Conservation (phyloP, 2,329 filamentous ascomycete species). For the Beauveria sp. region DNA sequence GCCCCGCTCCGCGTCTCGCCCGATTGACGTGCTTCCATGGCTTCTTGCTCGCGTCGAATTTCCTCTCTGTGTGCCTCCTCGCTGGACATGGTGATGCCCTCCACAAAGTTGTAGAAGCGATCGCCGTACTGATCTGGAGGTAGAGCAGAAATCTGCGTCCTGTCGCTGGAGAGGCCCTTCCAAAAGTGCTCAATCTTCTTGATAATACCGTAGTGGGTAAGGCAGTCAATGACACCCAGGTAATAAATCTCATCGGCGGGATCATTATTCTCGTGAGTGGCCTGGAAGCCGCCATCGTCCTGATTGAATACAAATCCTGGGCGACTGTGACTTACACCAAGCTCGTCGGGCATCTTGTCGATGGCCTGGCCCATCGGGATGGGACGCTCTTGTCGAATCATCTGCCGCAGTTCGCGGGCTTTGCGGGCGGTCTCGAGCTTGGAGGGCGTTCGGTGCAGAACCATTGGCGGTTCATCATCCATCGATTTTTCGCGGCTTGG, state of each 20-base stretch:
- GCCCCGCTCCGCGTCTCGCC: constrained; percentile 31
- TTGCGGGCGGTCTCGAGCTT: constrained; percentile 89
- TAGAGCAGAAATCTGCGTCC: constrained; percentile 84
- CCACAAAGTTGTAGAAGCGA: constrained; percentile 88
- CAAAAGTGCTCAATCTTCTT: constrained; percentile 96
- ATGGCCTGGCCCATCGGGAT: constrained; percentile 81
- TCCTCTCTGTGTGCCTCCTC: constrained; percentile 73
- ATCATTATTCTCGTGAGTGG: constrained; percentile 82
- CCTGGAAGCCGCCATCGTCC: constrained; percentile 87
- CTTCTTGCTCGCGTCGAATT: constrained; percentile 52
- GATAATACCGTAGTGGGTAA: constrained; percentile 90
- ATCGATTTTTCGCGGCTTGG: constrained; percentile 61
- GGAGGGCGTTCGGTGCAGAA: constrained; percentile 82
- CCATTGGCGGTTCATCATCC: constrained; percentile 53
- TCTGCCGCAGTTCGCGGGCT: constrained; percentile 81
- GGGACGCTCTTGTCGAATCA: constrained; percentile 86
- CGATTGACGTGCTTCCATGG: constrained; percentile 30
- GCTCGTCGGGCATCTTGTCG: constrained; percentile 83
- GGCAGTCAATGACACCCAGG: constrained; percentile 93
- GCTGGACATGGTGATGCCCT: constrained; percentile 78
- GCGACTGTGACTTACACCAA: constrained; percentile 66
- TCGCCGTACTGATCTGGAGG: constrained; percentile 88
- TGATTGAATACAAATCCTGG: constrained; percentile 76
- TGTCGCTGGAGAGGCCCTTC: constrained; percentile 82
- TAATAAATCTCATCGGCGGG: constrained; percentile 94